Conservation (phyloP, 2,329 filamentous ascomycete species). For the Metarhizium robertsii region DNA sequence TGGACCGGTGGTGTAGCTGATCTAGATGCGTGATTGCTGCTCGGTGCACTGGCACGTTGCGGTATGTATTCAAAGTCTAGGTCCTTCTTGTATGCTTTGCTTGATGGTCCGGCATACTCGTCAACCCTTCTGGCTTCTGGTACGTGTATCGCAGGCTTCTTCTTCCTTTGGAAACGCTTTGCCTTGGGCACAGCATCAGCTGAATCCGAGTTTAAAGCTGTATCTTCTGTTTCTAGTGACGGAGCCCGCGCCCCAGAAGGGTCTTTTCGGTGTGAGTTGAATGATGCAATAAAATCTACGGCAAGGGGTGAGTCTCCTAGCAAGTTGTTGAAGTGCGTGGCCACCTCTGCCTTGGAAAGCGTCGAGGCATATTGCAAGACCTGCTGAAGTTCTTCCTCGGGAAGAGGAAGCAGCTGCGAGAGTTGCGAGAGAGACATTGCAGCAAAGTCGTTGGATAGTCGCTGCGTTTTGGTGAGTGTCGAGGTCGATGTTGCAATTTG, state of each 20-base stretch:
- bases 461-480: not conserved
- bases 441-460: not conserved
- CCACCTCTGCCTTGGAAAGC: constrained; percentile 67
- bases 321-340: constrained; percentile 77
- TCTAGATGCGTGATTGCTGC: constrained; percentile 27
- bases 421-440: constrained; percentile 57
- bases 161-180: constrained; percentile 40
- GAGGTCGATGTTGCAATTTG: not conserved
- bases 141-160: constrained; percentile 53
- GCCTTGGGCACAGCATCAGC: constrained; percentile 39
- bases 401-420: constrained; percentile 70
- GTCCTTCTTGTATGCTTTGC: constrained; percentile 66
- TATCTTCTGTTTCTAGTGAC: constrained; percentile 4
- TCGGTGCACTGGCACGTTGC: constrained; percentile 31
- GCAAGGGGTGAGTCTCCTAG: constrained; percentile 75
- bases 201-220: constrained; percentile 10
- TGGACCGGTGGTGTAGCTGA: constrained; percentile 23
- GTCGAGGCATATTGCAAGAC: constrained; percentile 73
- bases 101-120: constrained; percentile 55
- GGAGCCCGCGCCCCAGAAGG: constrained; percentile 11
- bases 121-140: constrained; percentile 50
- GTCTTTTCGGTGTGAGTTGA: constrained; percentile 58
- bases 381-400: constrained; percentile 75
- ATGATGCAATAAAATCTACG: constrained; percentile 70
- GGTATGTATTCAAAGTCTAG: constrained; percentile 65